These are phyloP conservation scores for Termitomyces sp. DNA, from an alignment of 1,284 basidiomycete genomes.

Conservation along the genomic window DNA sequence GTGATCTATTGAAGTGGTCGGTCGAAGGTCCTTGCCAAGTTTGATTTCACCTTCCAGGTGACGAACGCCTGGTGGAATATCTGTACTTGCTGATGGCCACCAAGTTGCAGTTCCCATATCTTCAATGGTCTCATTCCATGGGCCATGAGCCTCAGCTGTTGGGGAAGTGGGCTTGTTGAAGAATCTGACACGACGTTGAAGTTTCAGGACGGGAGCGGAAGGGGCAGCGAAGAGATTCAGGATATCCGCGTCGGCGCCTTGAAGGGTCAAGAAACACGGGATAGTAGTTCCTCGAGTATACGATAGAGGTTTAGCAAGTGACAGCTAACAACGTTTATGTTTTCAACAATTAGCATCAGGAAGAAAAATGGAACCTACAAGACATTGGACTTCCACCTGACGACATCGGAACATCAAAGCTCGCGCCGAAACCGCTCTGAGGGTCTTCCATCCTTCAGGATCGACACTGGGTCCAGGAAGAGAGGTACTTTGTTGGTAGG, in stretches of 20 bases:
- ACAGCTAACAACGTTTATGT: conserved; percentile 27
- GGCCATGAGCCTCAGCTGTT: conserved; percentile 22
- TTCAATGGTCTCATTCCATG: conserved; percentile 37
- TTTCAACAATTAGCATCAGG: not conserved
- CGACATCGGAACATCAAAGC: conserved; percentile 38
- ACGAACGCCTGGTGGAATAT: conserved; percentile 26
- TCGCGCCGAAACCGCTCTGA: conserved; percentile 33
- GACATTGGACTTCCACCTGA: conserved; percentile 38
- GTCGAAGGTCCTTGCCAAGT: conserved; percentile 42
- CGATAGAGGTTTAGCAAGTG: conserved; percentile 40
- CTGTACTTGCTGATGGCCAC: conserved; percentile 36
- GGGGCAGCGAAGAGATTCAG: conserved; percentile 43
- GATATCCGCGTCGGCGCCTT: conserved; percentile 33
- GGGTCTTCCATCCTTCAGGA: conserved; percentile 43
- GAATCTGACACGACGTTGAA: conserved; percentile 42
- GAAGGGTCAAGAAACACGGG: conserved; percentile 39
- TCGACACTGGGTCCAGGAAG: conserved; percentile 40
- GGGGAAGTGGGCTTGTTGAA: conserved; percentile 32
- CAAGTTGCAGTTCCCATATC: conserved; percentile 40
- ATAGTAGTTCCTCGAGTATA: conserved; percentile 46
- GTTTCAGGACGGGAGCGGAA: conserved; percentile 34
- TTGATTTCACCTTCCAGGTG: conserved; percentile 47
- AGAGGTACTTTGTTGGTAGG: conserved; percentile 40
- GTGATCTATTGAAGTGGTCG: conserved; percentile 42
- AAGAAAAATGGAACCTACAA: conserved; percentile 27